Evolutionary conservation across 768 basidiomycete genomes (phyloP), one percentile per base, ranked within the genome.

Genomic region (Rhodosporidiobolus sp.): DNA sequence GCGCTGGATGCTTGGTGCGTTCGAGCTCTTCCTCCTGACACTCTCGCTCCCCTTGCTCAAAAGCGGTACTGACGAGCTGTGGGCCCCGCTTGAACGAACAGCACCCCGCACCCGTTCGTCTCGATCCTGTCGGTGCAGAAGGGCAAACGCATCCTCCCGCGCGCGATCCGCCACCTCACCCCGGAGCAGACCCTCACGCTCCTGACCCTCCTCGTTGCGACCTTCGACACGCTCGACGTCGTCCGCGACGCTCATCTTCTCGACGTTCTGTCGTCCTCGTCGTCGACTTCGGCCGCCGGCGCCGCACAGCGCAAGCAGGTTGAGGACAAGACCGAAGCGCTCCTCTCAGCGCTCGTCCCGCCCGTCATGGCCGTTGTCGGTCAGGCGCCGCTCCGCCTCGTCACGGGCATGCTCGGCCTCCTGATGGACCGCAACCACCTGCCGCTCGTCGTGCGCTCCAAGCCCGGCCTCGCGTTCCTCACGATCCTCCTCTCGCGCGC

Each of bases 51-150:
- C 17, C 16, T 38, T 52, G 4, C 34, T 32, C 34, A 4, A 1
- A 4, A n/a, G 20, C 45, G 26, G 20, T 4, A 22, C 22, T 19
- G n/a, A 52, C 34, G 6, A 34, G n/a, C 6, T 19, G 22, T 0
- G 32, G 1, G 19, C 5, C 43, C 4, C 12, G 49, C 65, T 19
- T 35, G 49, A 43, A 2, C 52, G 9, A 59, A 1, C 76, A 94
- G 94, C 80, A 86, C 90, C 73, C 95, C 95, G 5, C 96, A 99
- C 83, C 96, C 96, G 4, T 97, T 99, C 83, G 88, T 99, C 76
- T 93, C 94, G 5, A 85, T 99, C 46, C 85, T 99, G 59, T 86
- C 85, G 28, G 89, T 91, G 8, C 86, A 86, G 76, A 99, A 99
- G 82, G 96, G 96, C 67, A 98, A 97, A 83, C 89, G 88, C 72